Evolutionary conservation across 352 stramenopile genomes (phyloP).

Genomic region (Globisporangium alternatum): DNA sequence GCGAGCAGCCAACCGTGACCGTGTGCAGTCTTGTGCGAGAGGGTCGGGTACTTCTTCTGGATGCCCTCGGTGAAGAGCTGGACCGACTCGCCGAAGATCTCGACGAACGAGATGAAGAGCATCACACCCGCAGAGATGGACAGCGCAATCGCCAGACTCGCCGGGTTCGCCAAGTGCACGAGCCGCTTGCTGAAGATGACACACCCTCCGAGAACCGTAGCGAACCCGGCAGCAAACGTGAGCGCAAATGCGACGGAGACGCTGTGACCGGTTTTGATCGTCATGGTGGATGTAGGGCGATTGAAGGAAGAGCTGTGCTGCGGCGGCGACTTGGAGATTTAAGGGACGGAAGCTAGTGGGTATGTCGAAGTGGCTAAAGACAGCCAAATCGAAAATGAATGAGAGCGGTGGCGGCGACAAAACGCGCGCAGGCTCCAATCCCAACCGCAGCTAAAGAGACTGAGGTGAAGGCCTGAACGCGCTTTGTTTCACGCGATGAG

Average conservation of each 20-base stretch:
- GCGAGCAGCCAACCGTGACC: conserved; percentile 72
- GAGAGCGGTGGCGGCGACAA: too few species aligned
- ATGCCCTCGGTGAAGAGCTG: conserved; percentile 33
- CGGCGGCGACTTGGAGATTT: background rate
- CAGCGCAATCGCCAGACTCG: conserved; percentile 83
- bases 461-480: too few species aligned
- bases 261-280: background rate
- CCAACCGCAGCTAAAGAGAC: too few species aligned
- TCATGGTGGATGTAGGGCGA: background rate
- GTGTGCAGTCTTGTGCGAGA: conserved; percentile 21
- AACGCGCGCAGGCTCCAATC: too few species aligned
- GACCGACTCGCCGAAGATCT: conserved; percentile 49
- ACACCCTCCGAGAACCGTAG: conserved; percentile 40
- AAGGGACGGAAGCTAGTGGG: background rate
- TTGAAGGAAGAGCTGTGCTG: too few species aligned
- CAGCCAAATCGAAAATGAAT: background rate
- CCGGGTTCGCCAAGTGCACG: conserved; percentile 38
- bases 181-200: conserved; percentile 42
- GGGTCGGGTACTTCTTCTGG: conserved; percentile 29
- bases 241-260: conserved; percentile 36
- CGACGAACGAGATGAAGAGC: conserved; percentile 78
- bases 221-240: conserved; percentile 36
- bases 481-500: too few species aligned
- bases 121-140: conserved; percentile 68
- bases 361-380: background rate